These are phyloP conservation scores for Leucocoprinus leucothites DNA, from an alignment of 768 basidiomycete genomes.

Conservation along the genomic window DNA sequence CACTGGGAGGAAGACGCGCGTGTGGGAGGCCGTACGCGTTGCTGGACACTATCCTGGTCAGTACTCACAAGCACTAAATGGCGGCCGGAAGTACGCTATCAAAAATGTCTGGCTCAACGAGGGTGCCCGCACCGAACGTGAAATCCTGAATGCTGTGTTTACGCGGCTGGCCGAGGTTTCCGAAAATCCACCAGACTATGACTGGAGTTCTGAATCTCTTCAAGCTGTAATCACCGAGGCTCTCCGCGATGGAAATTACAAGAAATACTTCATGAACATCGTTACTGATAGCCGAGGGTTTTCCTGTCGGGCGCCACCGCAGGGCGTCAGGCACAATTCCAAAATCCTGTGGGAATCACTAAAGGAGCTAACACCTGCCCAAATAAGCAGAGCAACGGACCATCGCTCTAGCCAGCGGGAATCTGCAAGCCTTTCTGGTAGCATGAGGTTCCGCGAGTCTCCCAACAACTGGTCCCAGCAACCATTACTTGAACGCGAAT, in stretches of 20 bases:
- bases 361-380: no score
- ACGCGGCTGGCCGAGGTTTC: neutral
- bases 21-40: constrained; percentile 7
- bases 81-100: constrained; percentile 9
- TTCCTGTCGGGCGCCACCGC: no score
- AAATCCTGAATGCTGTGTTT: constrained; percentile 15
- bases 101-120: constrained; percentile 21
- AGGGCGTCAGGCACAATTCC: no score
- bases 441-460: no score
- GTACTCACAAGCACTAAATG: neutral
- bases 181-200: neutral
- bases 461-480: no score
- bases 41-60: neutral
- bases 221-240: neutral
- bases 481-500: no score
- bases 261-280: constrained; percentile 5
- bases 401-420: no score
- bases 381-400: no score
- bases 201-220: neutral
- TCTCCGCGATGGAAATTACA: neutral
- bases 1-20: constrained; percentile 7
- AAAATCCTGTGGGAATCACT: no score
- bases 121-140: constrained; percentile 10
- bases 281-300: neutral
- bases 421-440: no score